Conservation (phyloP, 116 monocot genomes). For the Iris pallida region DNA sequence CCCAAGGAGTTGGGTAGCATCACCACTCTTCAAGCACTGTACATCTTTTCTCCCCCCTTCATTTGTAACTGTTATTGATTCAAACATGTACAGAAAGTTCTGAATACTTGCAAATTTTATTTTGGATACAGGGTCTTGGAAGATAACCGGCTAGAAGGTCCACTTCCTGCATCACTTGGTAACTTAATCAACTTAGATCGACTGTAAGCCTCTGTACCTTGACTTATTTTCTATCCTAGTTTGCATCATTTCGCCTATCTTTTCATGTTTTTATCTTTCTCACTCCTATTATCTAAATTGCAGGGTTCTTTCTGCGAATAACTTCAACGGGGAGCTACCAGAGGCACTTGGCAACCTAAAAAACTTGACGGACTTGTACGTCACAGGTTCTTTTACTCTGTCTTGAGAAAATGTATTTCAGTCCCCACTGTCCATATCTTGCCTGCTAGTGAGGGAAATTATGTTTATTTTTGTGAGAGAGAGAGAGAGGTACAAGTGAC, state of each 20-base stretch:
- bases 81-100: too few relatives aligned
- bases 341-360: conserved; percentile 18
- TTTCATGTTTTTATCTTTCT: background rate
- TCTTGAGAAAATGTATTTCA: background rate
- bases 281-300: background rate
- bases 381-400: background rate
- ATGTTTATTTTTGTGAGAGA: too few relatives aligned
- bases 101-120: background rate
- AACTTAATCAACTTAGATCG: conserved; percentile 27
- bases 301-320: conserved; percentile 8
- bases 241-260: too few relatives aligned
- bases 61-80: too few relatives aligned
- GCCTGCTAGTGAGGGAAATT: background rate
- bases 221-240: too few relatives aligned
- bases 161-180: conserved; percentile 26
- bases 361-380: conserved; percentile 21
- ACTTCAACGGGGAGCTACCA: conserved; percentile 17
- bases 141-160: conserved; percentile 25
- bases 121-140: conserved; percentile 19
- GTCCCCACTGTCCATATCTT: background rate
- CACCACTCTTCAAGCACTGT: conserved; percentile 32
- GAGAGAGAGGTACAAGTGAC: too few relatives aligned
- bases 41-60: conserved; percentile 4
- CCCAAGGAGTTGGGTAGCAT: conserved; percentile 38
- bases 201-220: conserved; percentile 15